phyloP scores from a whole-genome alignment of 148 eudicot genomes.

The Selenicereus undatus region DNA sequence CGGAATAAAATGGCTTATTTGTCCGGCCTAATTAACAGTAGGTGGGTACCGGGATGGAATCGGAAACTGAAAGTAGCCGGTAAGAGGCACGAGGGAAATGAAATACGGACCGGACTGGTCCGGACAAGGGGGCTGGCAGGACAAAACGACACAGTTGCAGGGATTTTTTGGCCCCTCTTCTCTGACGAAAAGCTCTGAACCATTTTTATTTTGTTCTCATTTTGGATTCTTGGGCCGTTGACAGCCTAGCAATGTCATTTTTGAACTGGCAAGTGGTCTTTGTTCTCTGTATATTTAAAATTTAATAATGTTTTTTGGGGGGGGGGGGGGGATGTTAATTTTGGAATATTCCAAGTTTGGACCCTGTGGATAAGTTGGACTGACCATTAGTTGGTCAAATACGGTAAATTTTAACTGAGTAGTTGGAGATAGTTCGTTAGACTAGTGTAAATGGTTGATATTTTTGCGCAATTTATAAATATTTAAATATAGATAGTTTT shows the following conservation, averaged over 20 bases:
- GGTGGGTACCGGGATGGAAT: not conserved
- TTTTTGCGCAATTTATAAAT: no score
- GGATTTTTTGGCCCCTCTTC: not conserved
- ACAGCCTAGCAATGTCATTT: not conserved
- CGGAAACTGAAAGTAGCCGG: conserved; percentile 10
- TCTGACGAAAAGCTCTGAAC: not conserved
- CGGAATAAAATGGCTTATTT: no score
- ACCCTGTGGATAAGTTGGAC: no score
- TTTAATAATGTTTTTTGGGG: not conserved
- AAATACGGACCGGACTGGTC: not conserved
- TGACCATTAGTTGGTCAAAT: no score
- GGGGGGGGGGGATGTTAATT: no score
- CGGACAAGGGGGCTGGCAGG: not conserved
- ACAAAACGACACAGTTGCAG: conserved; percentile 19
- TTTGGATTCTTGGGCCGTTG: not conserved
- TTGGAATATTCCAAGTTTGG: no score
- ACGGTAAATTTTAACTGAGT: no score
- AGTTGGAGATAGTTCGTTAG: no score
- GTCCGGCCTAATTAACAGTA: no score
- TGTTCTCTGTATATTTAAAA: not conserved
- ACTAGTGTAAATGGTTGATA: no score
- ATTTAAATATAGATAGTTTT: no score
- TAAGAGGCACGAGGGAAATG: conserved; percentile 16
- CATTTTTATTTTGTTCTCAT: not conserved
- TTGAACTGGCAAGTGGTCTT: not conserved